Base-by-base conservation (phyloP, 1,284 basidiomycete genomes). In the Neotropicomus parvogracilis region DNA sequence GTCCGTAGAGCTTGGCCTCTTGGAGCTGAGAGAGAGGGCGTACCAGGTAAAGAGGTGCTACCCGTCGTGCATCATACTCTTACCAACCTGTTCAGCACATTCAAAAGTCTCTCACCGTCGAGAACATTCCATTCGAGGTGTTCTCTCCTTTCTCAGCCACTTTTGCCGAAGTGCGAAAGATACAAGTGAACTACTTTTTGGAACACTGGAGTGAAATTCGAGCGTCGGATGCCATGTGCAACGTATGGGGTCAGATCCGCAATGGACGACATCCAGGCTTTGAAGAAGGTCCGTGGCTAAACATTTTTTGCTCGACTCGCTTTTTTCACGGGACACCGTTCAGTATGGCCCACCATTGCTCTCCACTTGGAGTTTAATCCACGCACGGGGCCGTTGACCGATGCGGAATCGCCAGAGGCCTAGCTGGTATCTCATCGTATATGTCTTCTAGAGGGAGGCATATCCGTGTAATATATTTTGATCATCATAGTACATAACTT, bases 61-160 rank as follows among this genome's bases (percentile, higher is more conserved):
- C 11, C n/a, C 20, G n/a, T 35, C 35, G 17, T 33, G 6, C 6
- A 2, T 14, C 28, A 21, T n/a, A 28, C 27, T 24, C 32, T 49
- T 16, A 49, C 40, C 14, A 3, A 28, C 20, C 21, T 19, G 43
- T 59, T 50, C 60, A 86, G 78, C 86, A 93, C 65, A 91, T 95
- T 37, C 72, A 81, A 52, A 82, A 80, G 50, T 84, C 83, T 3
- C 73, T 94, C 36, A 84, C 83, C 0, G 78, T 87, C 5, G 78
- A 85, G 26, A 94, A 92, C 64, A 86, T 94, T 38, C 85, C 88
- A 1, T 86, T 86, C 57, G 91, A 95, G 64, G 82, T 88, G 34
- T 95, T 95, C 60, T 89, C 87, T 6, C 80, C 85, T 0, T 94
- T 94, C 70, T 85, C 86, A 12, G 82, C 85, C 13, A 83, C 83